Evolutionary conservation across 441 rosid species (phyloP).

Genomic region (Arabidopsis hybrid): DNA sequence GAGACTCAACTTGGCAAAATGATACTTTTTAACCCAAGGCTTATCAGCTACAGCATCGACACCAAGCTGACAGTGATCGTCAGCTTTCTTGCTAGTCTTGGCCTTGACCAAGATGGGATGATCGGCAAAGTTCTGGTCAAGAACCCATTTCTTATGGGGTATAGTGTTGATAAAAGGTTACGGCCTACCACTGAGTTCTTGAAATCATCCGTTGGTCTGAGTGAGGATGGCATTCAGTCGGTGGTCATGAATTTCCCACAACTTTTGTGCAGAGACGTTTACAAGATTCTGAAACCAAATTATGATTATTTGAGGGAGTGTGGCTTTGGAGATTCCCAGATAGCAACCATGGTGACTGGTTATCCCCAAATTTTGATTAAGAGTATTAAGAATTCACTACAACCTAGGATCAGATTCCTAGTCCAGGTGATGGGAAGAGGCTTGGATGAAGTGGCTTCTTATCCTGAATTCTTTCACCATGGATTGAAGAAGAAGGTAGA

Average conservation of each 20-base stretch:
- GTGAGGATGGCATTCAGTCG: constrained; percentile 58
- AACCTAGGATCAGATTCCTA: constrained; percentile 87
- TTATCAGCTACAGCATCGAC: constrained; percentile 91
- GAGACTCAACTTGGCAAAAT: constrained; percentile 88
- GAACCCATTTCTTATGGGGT: constrained; percentile 89
- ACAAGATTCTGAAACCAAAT: constrained; percentile 73
- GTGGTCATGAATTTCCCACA: constrained; percentile 77
- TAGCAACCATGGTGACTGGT: constrained; percentile 70
- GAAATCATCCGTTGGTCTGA: constrained; percentile 64
- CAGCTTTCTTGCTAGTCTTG: constrained; percentile 72
- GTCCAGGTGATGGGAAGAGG: constrained; percentile 80
- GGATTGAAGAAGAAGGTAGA: constrained; percentile 88
- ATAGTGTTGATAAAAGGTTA: constrained; percentile 84
- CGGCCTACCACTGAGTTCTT: constrained; percentile 80
- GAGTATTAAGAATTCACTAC: constrained; percentile 79
- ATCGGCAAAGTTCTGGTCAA: constrained; percentile 76
- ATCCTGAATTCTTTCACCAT: constrained; percentile 83
- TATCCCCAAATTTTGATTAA: constrained; percentile 85
- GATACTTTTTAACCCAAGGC: constrained; percentile 85
- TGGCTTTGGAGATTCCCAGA: constrained; percentile 71
- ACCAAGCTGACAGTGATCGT: constrained; percentile 69
- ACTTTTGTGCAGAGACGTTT: constrained; percentile 80
- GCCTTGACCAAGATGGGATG: constrained; percentile 76
- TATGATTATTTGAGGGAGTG: constrained; percentile 55
- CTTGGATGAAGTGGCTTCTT: constrained; percentile 75